Percentiles rank a stretch among this genome's conserved stretches.
phyloP scores from a whole-genome alignment of 164 flowering plant genomes.

The Cinnamomum chago region DNA sequence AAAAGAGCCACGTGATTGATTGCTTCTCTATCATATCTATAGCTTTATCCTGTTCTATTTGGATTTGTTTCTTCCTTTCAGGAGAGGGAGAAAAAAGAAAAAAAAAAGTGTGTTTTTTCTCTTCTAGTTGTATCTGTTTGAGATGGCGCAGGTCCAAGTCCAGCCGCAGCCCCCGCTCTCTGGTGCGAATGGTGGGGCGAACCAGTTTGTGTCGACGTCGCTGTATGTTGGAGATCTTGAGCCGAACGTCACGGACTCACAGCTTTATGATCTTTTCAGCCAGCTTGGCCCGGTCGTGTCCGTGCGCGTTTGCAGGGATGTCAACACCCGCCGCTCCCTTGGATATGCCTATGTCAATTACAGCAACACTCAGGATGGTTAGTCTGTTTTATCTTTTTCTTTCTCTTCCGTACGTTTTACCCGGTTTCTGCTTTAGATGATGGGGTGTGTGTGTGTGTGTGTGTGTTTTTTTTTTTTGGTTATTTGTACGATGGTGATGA shows the following conservation, averaged over 20 bases:
- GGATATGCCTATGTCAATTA: constrained; percentile 70
- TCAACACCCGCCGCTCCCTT: constrained; percentile 39
- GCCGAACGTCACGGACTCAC: constrained; percentile 34
- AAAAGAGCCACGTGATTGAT: neutral
- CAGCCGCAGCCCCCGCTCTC: constrained; percentile 30
- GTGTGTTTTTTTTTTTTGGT: neutral
- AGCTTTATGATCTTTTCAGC: constrained; percentile 52
- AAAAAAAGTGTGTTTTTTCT: neutral
- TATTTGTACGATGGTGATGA: no score
- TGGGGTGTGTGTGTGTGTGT: no score
- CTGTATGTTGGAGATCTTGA: constrained; percentile 79
- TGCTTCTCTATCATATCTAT: neutral
- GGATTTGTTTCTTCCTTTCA: constrained; percentile 11
- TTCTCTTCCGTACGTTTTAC: neutral
- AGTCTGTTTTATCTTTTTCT: neutral
- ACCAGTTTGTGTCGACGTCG: constrained; percentile 42
- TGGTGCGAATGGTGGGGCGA: constrained; percentile 29
- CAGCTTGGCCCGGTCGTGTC: constrained; percentile 44
- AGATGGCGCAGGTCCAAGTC: constrained; percentile 46
- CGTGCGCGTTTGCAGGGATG: constrained; percentile 68
- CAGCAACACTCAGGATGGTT: constrained; percentile 53
- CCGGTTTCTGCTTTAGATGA: neutral
- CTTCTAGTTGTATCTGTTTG: neutral
- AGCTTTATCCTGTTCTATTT: neutral
- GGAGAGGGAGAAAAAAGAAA: constrained; percentile 32